Conservation (phyloP, 345 rosid genomes). For the Hibiscus mutabilis region DNA sequence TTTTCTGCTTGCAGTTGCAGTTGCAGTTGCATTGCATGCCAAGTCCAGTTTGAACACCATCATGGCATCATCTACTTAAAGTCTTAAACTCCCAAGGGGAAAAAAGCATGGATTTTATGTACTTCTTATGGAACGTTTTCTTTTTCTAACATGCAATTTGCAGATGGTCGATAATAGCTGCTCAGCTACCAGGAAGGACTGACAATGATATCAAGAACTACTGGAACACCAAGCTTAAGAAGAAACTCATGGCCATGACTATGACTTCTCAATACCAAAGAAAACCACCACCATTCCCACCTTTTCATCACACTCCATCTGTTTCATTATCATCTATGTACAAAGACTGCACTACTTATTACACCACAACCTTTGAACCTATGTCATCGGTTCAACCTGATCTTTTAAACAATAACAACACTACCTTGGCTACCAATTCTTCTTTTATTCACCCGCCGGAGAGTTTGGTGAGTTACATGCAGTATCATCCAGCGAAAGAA, state of each 20-base stretch:
- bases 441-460: slow-evolving; percentile 13
- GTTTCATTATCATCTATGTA: not conserved
- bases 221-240: slow-evolving; percentile 97
- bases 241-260: slow-evolving; percentile 45
- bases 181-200: slow-evolving; percentile 89
- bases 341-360: not conserved
- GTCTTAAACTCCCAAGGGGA: not conserved
- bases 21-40: slow-evolving; percentile 25
- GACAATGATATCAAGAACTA: slow-evolving; percentile 92
- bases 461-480: slow-evolving; percentile 25
- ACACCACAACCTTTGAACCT: not conserved
- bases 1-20: slow-evolving; percentile 23
- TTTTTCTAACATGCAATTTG: slow-evolving; percentile 16
- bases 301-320: slow-evolving; percentile 14
- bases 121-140: slow-evolving; percentile 12
- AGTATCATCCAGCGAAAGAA: slow-evolving; percentile 30
- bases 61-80: slow-evolving; percentile 18
- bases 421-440: not conserved
- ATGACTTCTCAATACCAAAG: slow-evolving; percentile 31
- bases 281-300: slow-evolving; percentile 35
- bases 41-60: slow-evolving; percentile 28
- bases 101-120: not conserved
- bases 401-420: not conserved
- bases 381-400: not conserved
- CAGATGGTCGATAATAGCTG: slow-evolving; percentile 98